These are phyloP conservation scores for Plantago coronopus DNA, from an alignment of 305 asterid genomes.

Conservation along the genomic window DNA sequence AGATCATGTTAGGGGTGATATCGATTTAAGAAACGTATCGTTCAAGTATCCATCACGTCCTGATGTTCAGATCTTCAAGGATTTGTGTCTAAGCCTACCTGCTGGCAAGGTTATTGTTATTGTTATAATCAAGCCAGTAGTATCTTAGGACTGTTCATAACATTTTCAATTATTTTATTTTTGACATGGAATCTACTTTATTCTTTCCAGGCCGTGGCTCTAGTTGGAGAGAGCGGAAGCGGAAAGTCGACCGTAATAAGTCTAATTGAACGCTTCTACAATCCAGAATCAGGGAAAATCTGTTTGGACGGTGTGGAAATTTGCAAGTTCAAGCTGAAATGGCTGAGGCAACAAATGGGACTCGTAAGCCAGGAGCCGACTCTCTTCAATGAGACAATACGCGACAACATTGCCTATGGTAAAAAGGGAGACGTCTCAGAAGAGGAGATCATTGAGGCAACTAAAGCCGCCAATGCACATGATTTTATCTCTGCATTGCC, in stretches of 20 bases:
- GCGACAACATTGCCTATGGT: slow-evolving; percentile 48
- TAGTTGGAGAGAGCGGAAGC: slow-evolving; percentile 81
- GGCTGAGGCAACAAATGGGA: slow-evolving; percentile 84
- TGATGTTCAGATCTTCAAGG: slow-evolving; percentile 48
- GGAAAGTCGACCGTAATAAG: slow-evolving; percentile 74
- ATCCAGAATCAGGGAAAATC: slow-evolving; percentile 54
- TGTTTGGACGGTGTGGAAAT: slow-evolving; percentile 49
- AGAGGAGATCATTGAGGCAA: slow-evolving; percentile 41
- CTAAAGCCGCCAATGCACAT: slow-evolving; percentile 47
- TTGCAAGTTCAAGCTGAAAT: slow-evolving; percentile 39
- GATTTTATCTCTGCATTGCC: slow-evolving; percentile 47
- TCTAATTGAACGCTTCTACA: slow-evolving; percentile 64
- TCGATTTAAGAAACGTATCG: slow-evolving; percentile 48
- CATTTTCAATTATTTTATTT: neutral
- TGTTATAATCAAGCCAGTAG: neutral
- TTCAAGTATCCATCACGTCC: slow-evolving; percentile 70
- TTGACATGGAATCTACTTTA: neutral
- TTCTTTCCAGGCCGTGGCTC: slow-evolving; percentile 49
- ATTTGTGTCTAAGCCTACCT: slow-evolving; percentile 47
- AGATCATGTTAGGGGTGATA: slow-evolving; percentile 37
- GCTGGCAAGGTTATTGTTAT: slow-evolving; percentile 47
- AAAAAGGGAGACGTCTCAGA: slow-evolving; percentile 34
- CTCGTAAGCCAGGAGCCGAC: slow-evolving; percentile 77
- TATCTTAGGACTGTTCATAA: neutral
- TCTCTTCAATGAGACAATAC: slow-evolving; percentile 51